A percentile compares a stretch with the other conserved stretches of the same genome.
phyloP scores from a whole-genome alignment of 345 rosid genomes.

The Syzygium aromaticum region DNA sequence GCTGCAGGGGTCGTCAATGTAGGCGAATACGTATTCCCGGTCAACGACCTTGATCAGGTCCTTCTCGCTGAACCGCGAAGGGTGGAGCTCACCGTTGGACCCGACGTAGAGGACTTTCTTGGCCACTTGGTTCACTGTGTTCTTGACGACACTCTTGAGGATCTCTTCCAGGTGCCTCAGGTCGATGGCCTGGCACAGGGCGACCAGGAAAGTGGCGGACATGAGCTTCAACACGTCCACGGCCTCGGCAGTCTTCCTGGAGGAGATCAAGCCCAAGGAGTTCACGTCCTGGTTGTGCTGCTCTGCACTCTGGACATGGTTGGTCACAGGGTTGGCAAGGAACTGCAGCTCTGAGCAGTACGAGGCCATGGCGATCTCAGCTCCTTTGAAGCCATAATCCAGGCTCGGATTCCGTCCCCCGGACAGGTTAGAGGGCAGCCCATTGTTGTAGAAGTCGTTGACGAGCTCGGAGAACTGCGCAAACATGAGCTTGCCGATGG shows the following conservation, averaged over 20 bases:
- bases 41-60: constrained; percentile 51
- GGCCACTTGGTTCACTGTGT: constrained; percentile 44
- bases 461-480: constrained; percentile 77
- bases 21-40: constrained; percentile 41
- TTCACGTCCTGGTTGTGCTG: constrained; percentile 84
- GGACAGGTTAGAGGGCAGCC: constrained; percentile 60
- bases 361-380: constrained; percentile 80
- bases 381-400: constrained; percentile 78
- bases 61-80: constrained; percentile 55
- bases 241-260: constrained; percentile 56
- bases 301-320: constrained; percentile 69
- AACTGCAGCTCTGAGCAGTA: constrained; percentile 73
- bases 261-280: constrained; percentile 58
- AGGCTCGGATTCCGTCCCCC: constrained; percentile 56
- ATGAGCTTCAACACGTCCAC: constrained; percentile 59
- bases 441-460: constrained; percentile 73
- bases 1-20: constrained; percentile 63
- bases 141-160: constrained; percentile 41
- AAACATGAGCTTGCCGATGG: constrained; percentile 72
- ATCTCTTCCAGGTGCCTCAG: constrained; percentile 72
- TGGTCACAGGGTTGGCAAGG: constrained; percentile 71
- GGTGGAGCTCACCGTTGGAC: constrained; percentile 55
- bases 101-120: constrained; percentile 41
- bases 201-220: constrained; percentile 62
- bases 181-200: constrained; percentile 64